A percentile compares a stretch with the other conserved stretches of the same genome.
phyloP scores from a whole-genome alignment of 2,329 filamentous ascomycete species.

The Chaetomium olivaceum region DNA sequence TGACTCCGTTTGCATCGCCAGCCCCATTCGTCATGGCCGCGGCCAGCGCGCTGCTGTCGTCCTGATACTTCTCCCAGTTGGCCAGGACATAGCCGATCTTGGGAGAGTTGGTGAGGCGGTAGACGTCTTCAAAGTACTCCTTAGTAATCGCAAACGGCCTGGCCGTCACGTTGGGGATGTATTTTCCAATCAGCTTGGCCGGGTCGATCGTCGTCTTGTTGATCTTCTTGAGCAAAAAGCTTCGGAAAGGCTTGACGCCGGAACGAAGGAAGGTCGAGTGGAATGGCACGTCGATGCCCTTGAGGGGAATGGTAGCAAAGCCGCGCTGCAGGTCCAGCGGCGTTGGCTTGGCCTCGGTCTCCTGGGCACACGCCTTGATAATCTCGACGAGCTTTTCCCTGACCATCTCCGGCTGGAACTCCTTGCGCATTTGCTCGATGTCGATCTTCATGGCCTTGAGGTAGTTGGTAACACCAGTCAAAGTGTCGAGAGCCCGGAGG shows the following conservation, averaged over 20 bases:
- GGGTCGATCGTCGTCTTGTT: constrained; percentile 99
- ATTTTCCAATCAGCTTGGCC: constrained; percentile 94
- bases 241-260: constrained; percentile 98
- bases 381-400: constrained; percentile 88
- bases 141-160: constrained; percentile 93
- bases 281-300: constrained; percentile 98
- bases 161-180: constrained; percentile 98
- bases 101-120: constrained; percentile 82
- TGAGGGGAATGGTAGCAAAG: constrained; percentile 94
- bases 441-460: constrained; percentile 97
- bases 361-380: constrained; percentile 82
- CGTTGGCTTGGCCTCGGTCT: constrained; percentile 83
- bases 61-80: constrained; percentile 78
- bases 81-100: constrained; percentile 78
- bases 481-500: constrained; percentile 68
- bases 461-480: constrained; percentile 85
- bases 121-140: constrained; percentile 99
- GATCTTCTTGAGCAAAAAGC: constrained; percentile 99
- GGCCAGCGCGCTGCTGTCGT: constrained; percentile 42
- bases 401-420: constrained; percentile 83
- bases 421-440: constrained; percentile 88
- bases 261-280: constrained; percentile 97
- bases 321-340: constrained; percentile 91
- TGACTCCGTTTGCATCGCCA: constrained; percentile 29
- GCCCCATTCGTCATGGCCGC: constrained; percentile 40